These are phyloP conservation scores for Flaveria ramosissima DNA, from an alignment of 129 eudicot species.

Conservation along the genomic window DNA sequence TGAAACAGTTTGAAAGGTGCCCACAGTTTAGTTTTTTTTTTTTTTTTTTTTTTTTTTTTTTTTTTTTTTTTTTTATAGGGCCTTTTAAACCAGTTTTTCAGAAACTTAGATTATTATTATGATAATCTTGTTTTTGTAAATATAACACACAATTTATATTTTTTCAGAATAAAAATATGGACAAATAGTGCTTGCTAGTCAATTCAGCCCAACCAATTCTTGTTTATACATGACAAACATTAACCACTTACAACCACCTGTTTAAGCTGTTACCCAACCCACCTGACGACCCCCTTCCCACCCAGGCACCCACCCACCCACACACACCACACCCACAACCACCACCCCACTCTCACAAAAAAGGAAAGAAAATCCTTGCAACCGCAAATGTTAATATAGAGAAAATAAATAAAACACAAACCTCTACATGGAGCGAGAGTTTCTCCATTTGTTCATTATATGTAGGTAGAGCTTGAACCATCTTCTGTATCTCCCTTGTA, in stretches of 20 bases:
- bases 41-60: too few species aligned
- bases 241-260: not conserved
- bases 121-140: not conserved
- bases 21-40: too few species aligned
- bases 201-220: not conserved
- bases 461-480: constrained; percentile 96
- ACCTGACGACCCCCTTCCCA: not conserved
- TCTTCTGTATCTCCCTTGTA: constrained; percentile 81
- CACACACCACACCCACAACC: too few species aligned
- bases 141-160: not conserved
- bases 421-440: constrained; percentile 93
- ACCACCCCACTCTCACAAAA: not conserved
- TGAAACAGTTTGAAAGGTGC: not conserved
- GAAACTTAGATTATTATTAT: not conserved
- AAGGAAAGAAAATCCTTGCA: not conserved
- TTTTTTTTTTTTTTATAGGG: not conserved
- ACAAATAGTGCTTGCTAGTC: not conserved
- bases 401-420: constrained; percentile 28
- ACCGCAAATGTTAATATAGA: not conserved
- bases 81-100: not conserved
- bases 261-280: not conserved
- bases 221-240: not conserved
- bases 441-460: constrained; percentile 87
- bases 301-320: too few species aligned
- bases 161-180: not conserved